Percentiles rank a stretch among this genome's conserved stretches.
These are phyloP conservation scores for Cryptococcus jaspeensis DNA, from an alignment of 1,284 basidiomycete species.

Conservation along the genomic window DNA sequence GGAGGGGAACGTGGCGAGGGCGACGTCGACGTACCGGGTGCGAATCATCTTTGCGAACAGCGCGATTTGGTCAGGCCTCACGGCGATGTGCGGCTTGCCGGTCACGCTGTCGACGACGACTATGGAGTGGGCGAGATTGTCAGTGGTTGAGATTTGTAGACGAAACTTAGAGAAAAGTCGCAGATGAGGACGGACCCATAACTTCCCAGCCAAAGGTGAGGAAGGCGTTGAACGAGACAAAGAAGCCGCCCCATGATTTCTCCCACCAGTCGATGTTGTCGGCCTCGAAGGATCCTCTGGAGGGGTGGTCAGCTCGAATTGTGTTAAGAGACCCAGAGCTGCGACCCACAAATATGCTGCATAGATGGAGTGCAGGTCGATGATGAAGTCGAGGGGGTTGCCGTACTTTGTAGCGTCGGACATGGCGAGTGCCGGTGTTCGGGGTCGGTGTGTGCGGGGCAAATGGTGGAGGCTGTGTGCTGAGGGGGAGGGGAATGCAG, in stretches of 20 bases:
- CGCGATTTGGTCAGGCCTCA: conserved; percentile 63
- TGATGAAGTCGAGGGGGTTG: conserved; percentile 75
- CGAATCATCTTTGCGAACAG: conserved; percentile 52
- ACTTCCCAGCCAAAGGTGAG: conserved; percentile 81
- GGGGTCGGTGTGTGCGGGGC: neutral
- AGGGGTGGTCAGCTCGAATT: neutral
- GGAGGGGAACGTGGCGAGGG: neutral
- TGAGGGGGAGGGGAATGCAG: no score
- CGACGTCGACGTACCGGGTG: conserved; percentile 43
- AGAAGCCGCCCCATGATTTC: conserved; percentile 75
- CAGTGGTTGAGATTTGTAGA: no score
- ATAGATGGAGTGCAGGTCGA: conserved; percentile 81
- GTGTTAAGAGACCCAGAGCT: neutral
- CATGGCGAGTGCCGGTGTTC: conserved; percentile 15
- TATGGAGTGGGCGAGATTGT: conserved; percentile 6
- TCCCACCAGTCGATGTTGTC: conserved; percentile 72
- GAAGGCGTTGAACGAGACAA: conserved; percentile 76
- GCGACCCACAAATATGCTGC: conserved; percentile 68
- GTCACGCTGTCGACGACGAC: conserved; percentile 71
- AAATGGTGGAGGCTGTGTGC: no score
- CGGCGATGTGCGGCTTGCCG: conserved; percentile 74
- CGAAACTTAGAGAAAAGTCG: no score
- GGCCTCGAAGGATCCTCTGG: conserved; percentile 68
- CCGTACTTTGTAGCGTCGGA: conserved; percentile 54
- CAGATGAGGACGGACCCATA: conserved; percentile 52